These are phyloP conservation scores for Calonectria ilicicola DNA, from an alignment of 2,329 filamentous ascomycete genomes.

Conservation along the genomic window DNA sequence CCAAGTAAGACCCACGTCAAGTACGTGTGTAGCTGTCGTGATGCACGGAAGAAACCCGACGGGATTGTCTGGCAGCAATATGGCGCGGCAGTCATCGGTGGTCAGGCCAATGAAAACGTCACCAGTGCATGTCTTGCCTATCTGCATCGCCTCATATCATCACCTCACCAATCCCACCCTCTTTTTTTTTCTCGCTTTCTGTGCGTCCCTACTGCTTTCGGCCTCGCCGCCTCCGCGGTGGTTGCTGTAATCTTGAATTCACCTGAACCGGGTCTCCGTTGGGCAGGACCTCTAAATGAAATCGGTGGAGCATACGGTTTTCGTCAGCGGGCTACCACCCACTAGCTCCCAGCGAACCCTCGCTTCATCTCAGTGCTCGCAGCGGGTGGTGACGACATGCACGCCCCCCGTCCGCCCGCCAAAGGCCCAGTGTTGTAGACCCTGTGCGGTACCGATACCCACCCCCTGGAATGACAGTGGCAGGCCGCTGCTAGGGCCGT, in stretches of 20 bases:
- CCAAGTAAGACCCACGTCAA: conserved; percentile 13
- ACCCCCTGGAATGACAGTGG: conserved; percentile 26
- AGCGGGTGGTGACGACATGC: conserved; percentile 27
- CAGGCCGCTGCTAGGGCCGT: conserved; percentile 20
- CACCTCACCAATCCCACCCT: neutral
- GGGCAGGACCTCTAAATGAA: conserved; percentile 10
- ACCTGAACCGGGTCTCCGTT: neutral
- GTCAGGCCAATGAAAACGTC: conserved; percentile 5
- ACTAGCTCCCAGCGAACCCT: neutral
- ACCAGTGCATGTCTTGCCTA: neutral
- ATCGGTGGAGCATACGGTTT: conserved; percentile 15
- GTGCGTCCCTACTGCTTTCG: neutral
- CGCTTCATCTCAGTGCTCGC: conserved; percentile 11
- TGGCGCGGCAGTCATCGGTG: neutral
- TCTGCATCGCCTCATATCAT: neutral
- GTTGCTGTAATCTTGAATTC: neutral
- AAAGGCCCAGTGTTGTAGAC: neutral
- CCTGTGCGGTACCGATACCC: neutral
- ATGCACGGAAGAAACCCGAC: neutral
- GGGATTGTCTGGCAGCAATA: neutral
- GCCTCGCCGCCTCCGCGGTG: neutral
- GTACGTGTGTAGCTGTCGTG: neutral
- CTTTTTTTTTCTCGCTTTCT: neutral
- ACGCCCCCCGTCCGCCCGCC: conserved; percentile 14
- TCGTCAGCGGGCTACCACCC: conserved; percentile 12